phyloP scores from a whole-genome alignment of 148 eudicot genomes.

The Camellia lanceoleosa region DNA sequence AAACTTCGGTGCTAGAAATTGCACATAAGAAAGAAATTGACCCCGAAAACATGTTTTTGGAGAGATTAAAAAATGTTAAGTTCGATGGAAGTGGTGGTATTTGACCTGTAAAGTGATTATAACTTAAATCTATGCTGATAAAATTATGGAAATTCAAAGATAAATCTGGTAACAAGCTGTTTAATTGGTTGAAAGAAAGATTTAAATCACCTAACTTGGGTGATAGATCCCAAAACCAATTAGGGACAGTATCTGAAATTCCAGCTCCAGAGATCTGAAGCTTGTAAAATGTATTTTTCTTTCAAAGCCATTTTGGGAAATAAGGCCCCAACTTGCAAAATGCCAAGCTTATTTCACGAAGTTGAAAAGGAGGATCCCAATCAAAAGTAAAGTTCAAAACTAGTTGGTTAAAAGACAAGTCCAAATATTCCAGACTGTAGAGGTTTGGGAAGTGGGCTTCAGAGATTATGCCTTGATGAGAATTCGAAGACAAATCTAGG shows the following conservation, averaged over 20 bases:
- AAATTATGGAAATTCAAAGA: neutral
- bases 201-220: neutral
- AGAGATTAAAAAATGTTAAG: slow-evolving; percentile 1
- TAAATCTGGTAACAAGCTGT: slow-evolving; percentile 12
- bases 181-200: slow-evolving; percentile 20
- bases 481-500: slow-evolving; percentile 15
- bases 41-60: slow-evolving; percentile 11
- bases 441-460: slow-evolving; percentile 21
- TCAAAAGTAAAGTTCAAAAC: neutral
- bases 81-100: slow-evolving; percentile 12
- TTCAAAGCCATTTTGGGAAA: slow-evolving; percentile 23
- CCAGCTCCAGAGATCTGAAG: slow-evolving; percentile 8
- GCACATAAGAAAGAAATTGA: slow-evolving; percentile 5
- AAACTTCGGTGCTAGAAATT: neutral
- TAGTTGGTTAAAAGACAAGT: neutral
- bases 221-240: slow-evolving; percentile 6
- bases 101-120: slow-evolving; percentile 15
- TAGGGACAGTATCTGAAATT: neutral
- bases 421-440: neutral
- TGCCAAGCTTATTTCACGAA: neutral
- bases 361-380: slow-evolving; percentile 25
- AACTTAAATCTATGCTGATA: slow-evolving; percentile 8
- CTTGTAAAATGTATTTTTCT: neutral
- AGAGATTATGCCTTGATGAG: slow-evolving; percentile 21
- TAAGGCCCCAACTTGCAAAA: slow-evolving; percentile 19